Evolutionary conservation across 83 land plant species (phyloP).

Genomic region (Diphasiastrum complanatum): DNA sequence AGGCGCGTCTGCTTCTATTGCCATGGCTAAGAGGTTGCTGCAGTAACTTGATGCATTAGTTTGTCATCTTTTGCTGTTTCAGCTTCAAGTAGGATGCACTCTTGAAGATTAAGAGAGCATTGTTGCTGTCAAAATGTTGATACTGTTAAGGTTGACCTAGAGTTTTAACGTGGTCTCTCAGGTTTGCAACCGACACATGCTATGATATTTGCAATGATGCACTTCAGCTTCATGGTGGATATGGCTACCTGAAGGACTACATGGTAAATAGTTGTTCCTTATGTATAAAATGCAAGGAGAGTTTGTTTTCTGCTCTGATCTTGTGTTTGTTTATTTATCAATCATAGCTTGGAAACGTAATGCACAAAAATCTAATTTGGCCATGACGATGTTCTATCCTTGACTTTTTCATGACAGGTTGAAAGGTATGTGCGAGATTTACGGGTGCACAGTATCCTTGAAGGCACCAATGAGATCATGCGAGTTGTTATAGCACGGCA

Average conservation of each 20-base stretch:
- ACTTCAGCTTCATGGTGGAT: conserved; percentile 40
- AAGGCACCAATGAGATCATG: conserved; percentile 47
- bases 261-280: too few relatives aligned
- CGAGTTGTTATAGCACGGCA: conserved; percentile 29
- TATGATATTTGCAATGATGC: conserved; percentile 38
- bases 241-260: conserved; percentile 39
- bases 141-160: background rate
- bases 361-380: too few relatives aligned
- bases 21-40: conserved; percentile 39
- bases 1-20: conserved; percentile 33
- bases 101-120: background rate
- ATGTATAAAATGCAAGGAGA: too few relatives aligned
- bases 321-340: too few relatives aligned
- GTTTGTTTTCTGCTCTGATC: too few relatives aligned
- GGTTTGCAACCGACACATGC: conserved; percentile 43
- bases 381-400: too few relatives aligned
- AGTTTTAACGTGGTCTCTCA: conserved; percentile 1
- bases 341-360: too few relatives aligned
- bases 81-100: background rate
- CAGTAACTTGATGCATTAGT: background rate
- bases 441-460: conserved; percentile 34
- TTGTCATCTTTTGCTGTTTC: background rate
- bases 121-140: conserved; percentile 10
- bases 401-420: conserved; percentile 30
- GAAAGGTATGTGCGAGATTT: conserved; percentile 38